Percentiles rank a stretch among this genome's conserved stretches.
Conservation (phyloP, 306 rosid genomes). For the Castanea crenata region DNA sequence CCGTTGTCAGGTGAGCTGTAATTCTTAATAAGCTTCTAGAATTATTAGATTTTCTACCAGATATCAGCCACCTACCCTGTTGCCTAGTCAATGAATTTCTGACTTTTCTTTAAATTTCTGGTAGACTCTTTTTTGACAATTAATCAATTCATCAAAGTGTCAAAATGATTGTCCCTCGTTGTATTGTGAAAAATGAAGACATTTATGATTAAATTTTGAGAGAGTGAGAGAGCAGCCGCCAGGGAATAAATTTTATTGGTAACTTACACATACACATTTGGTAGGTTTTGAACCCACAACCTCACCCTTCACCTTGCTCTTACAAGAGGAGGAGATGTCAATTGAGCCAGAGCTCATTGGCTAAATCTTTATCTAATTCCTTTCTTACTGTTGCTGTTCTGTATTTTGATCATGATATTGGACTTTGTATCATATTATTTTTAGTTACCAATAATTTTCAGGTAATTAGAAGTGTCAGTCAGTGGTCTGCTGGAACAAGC, state of each 20-base stretch:
- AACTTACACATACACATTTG: too few species aligned
- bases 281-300: too few species aligned
- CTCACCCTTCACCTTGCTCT: too few species aligned
- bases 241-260: not conserved
- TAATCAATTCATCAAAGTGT: not conserved
- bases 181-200: not conserved
- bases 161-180: not conserved
- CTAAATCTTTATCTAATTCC: conserved; percentile 5
- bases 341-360: not conserved
- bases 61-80: not conserved
- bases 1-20: conserved; percentile 73
- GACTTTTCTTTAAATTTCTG: not conserved
- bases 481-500: conserved; percentile 99
- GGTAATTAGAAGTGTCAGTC: conserved; percentile 98
- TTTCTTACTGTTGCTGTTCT: conserved; percentile 14
- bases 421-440: conserved; percentile 12
- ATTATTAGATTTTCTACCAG: not conserved
- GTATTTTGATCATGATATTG: not conserved
- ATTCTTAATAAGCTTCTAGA: not conserved
- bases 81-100: not conserved
- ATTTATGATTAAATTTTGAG: not conserved
- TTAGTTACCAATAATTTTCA: conserved; percentile 33
- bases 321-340: too few species aligned
- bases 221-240: too few species aligned
- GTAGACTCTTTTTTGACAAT: not conserved